Base-by-base conservation (phyloP, 371 early-diverging fungal species). In the Mortierella sp. region DNA sequence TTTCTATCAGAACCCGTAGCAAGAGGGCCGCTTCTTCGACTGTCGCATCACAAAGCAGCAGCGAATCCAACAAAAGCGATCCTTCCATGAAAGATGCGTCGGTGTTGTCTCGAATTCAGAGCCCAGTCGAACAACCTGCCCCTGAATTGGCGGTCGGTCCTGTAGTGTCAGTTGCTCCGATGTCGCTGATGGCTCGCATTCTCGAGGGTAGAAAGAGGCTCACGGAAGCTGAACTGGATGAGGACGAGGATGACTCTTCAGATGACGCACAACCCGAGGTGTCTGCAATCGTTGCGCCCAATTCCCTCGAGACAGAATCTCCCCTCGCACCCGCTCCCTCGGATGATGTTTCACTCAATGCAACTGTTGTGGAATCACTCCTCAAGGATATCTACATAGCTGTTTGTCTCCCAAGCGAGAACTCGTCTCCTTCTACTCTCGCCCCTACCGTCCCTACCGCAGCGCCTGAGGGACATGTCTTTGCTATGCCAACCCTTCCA, bases 111-210 rank as follows among this genome's bases (percentile, higher is more conserved):
- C 38, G 38, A 24, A 68, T 68, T 68, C 68, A 68, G 43, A 38
- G 43, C n/a, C 11, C 24, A 3, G 41, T 41, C 29, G 54, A 51
- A 6, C 32, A 3, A 21, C 32, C 41, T 24, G 29, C 29, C 24
- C 72, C 46, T 51, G 54, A 46, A 29, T 29, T 18, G 38, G 51
- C 54, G 38, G 32, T 54, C 24, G 5, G 27, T 21, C 51, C 51
- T 35, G 54, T 54, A 6, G 54, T 18, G 38, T 38, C 68, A 41
- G 44, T 24, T 35, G 56, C 48, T 0, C 49, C 68, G 35, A 41
- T 24, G 11, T 75, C 82, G 7, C 78, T 82, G 18, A 82, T 82
- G 82, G 65, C 70, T 35, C 82, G 78, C 44, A 78, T 78, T 56
- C 75, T 82, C 27, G 70, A 78, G 3, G 74, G 73, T 43, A 81